phyloP scores from a whole-genome alignment of 768 basidiomycete species.

The Phylloporus rhodoxanthus region DNA sequence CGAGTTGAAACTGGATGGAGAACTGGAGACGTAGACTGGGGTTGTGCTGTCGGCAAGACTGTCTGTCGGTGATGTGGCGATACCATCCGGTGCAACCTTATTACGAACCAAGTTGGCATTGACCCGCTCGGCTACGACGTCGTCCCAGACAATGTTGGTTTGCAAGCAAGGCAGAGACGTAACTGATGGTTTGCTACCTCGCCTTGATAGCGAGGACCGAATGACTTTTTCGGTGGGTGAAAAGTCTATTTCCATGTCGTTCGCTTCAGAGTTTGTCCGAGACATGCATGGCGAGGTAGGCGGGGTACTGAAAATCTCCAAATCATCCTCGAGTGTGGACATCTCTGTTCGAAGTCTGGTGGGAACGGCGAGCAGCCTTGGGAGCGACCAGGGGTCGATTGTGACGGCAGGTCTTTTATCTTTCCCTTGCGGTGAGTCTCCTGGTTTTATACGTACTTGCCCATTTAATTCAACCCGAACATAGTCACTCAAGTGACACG shows the following conservation, averaged over 20 bases:
- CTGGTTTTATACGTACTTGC: constrained; percentile 23
- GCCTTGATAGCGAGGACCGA: constrained; percentile 37
- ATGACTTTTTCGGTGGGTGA: constrained; percentile 19
- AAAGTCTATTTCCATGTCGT: constrained; percentile 6
- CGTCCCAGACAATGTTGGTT: constrained; percentile 32
- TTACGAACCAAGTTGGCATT: constrained; percentile 18
- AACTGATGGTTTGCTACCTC: constrained; percentile 27
- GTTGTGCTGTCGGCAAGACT: constrained; percentile 6
- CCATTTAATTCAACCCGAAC: constrained; percentile 10
- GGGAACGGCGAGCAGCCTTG: constrained; percentile 11
- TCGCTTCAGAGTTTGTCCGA: constrained; percentile 12
- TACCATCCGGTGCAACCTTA: constrained; percentile 5
- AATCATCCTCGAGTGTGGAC: constrained; percentile 30
- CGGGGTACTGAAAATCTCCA: constrained; percentile 39
- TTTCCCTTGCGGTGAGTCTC: neutral
- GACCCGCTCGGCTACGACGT: constrained; percentile 34
- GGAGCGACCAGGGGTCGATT: constrained; percentile 2
- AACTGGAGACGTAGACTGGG: constrained; percentile 23
- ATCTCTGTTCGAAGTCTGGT: constrained; percentile 17
- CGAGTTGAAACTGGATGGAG: constrained; percentile 24
- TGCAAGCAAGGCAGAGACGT: constrained; percentile 25
- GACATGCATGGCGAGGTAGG: constrained; percentile 36
- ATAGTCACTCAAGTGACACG: constrained; percentile 25
- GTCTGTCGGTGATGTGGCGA: constrained; percentile 16
- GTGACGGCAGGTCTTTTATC: constrained; percentile 6